Conservation (phyloP, 768 basidiomycete genomes). For the Calocera cornea region DNA sequence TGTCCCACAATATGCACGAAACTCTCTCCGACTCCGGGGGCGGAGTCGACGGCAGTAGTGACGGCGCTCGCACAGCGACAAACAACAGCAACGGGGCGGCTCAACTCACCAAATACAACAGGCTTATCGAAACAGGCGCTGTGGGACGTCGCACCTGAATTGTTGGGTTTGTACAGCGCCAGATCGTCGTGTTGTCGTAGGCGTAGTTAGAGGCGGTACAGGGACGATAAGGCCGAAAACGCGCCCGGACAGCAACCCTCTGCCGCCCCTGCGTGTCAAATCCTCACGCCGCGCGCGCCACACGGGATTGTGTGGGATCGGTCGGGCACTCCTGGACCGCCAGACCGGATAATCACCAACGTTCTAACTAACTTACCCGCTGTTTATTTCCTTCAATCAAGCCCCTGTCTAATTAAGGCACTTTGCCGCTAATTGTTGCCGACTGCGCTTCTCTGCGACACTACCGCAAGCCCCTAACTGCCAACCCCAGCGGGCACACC, state of each 20-base stretch:
- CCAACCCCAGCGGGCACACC: not conserved
- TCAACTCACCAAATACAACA: no score
- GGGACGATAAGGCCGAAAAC: no score
- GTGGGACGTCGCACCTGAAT: not conserved
- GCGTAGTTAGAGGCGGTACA: not conserved
- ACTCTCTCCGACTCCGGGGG: slow-evolving; percentile 1
- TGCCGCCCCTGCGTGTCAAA: not conserved
- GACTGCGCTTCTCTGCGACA: not conserved
- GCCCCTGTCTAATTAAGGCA: not conserved
- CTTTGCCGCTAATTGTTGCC: not conserved
- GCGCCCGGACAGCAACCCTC: no score
- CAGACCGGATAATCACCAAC: not conserved
- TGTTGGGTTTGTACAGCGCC: not conserved
- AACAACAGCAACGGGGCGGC: not conserved
- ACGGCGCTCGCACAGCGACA: not conserved
- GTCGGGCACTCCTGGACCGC: not conserved
- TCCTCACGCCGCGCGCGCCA: not conserved
- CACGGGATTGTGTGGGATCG: not conserved
- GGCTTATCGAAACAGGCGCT: not conserved
- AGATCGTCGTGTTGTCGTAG: not conserved
- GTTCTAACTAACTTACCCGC: no score
- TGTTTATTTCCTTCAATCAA: not conserved
- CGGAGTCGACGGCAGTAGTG: not conserved
- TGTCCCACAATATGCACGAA: slow-evolving; percentile 3
- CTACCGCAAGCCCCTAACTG: not conserved